A percentile compares a stretch with the other conserved stretches of the same genome.
Conservation (phyloP, 768 basidiomycete species). For the Rhizopogon roseolus region DNA sequence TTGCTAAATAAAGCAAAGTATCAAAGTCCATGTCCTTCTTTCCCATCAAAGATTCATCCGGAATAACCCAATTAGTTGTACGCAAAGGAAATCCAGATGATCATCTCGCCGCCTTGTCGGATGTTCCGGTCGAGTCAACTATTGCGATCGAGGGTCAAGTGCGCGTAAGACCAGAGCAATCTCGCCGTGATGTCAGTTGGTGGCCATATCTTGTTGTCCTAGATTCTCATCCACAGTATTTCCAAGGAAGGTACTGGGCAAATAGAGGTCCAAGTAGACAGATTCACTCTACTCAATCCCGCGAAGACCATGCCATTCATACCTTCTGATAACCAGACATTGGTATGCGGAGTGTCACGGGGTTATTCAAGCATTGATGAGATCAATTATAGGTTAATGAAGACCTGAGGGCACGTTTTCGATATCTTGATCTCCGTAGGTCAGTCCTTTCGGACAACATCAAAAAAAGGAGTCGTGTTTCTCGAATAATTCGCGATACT, state of each 20-base stretch:
- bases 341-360: constrained; percentile 47
- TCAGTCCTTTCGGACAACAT: constrained; percentile 71
- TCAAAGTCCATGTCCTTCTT: constrained; percentile 76
- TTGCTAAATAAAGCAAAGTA: constrained; percentile 51
- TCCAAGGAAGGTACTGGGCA: constrained; percentile 60
- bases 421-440: constrained; percentile 86
- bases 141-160: constrained; percentile 75
- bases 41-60: constrained; percentile 75
- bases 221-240: constrained; percentile 2
- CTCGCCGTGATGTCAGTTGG: constrained; percentile 53
- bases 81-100: constrained; percentile 29
- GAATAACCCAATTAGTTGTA: constrained; percentile 75
- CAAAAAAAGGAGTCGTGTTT: constrained; percentile 76
- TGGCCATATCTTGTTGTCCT: constrained; percentile 4
- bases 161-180: constrained; percentile 53
- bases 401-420: constrained; percentile 78
- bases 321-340: constrained; percentile 69
- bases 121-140: constrained; percentile 72
- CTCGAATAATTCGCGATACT: constrained; percentile 66
- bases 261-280: constrained; percentile 74
- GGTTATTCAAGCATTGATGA: neutral
- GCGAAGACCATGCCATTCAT: constrained; percentile 79
- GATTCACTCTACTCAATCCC: constrained; percentile 74
- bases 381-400: constrained; percentile 63
- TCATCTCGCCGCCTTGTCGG: constrained; percentile 43